Percentiles rank a stretch among this genome's conserved stretches.
These are phyloP conservation scores for Sclerotinia borealis DNA, from an alignment of 2,329 filamentous ascomycete genomes.

Conservation along the genomic window DNA sequence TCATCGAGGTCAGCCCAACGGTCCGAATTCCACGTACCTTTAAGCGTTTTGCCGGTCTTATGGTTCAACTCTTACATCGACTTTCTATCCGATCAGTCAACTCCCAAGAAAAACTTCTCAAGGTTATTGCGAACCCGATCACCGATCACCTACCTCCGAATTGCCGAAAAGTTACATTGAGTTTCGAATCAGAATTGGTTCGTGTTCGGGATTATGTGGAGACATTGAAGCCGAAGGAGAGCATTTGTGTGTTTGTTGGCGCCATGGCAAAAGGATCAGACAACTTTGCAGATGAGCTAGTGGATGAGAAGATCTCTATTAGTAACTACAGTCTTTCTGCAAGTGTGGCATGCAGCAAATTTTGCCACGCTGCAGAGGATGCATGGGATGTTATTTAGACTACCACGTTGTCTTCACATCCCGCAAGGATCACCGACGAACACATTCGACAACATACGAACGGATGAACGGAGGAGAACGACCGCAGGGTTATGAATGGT, in stretches of 20 bases:
- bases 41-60: constrained; percentile 96
- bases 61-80: constrained; percentile 95
- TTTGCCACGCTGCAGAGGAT: constrained; percentile 97
- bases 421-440: background rate
- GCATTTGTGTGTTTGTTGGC: constrained; percentile 94
- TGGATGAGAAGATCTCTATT: constrained; percentile 96
- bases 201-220: constrained; percentile 86
- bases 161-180: constrained; percentile 95
- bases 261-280: constrained; percentile 98
- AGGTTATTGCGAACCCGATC: constrained; percentile 97
- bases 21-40: constrained; percentile 97
- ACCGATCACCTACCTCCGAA: constrained; percentile 94
- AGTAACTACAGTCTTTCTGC: constrained; percentile 97
- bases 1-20: constrained; percentile 97
- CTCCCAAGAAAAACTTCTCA: constrained; percentile 93
- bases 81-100: constrained; percentile 94
- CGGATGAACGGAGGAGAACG: background rate
- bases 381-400: constrained; percentile 84
- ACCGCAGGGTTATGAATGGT: background rate
- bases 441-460: constrained; percentile 5
- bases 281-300: constrained; percentile 88
- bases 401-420: constrained; percentile 13
- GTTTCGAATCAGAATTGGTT: constrained; percentile 84
- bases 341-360: constrained; percentile 98
- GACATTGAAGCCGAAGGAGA: constrained; percentile 72